Percentiles rank a stretch among this genome's conserved stretches.
Conservation (phyloP, 352 stramenopile species). For the Globisporangium irregulare region DNA sequence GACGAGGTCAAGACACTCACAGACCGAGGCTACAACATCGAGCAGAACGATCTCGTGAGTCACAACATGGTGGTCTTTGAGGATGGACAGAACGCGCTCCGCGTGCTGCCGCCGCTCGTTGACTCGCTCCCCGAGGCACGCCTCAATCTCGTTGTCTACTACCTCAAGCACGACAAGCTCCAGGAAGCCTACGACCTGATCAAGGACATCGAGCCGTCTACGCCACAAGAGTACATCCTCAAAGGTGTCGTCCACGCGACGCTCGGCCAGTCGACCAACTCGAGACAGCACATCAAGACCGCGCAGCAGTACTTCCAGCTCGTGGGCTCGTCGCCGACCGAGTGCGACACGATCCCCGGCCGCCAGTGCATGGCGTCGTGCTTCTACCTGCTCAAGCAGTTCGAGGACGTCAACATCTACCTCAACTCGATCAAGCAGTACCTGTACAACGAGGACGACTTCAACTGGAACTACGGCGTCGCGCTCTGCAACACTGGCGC, state of each 20-base stretch:
- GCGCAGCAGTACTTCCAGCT: constrained; percentile 94
- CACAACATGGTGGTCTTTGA: constrained; percentile 97
- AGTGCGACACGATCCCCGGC: constrained; percentile 97
- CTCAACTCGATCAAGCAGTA: constrained; percentile 95
- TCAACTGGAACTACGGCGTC: constrained; percentile 98
- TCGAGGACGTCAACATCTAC: constrained; percentile 97
- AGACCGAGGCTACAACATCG: constrained; percentile 86
- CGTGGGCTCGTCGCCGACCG: constrained; percentile 90
- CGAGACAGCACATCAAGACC: constrained; percentile 91
- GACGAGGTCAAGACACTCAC: constrained; percentile 92
- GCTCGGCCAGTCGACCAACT: constrained; percentile 86
- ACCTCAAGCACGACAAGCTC: constrained; percentile 90
- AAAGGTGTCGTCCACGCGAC: constrained; percentile 91
- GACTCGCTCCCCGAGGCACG: constrained; percentile 92
- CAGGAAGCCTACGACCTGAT: constrained; percentile 94
- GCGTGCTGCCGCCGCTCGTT: constrained; percentile 90
- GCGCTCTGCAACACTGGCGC: constrained; percentile 90
- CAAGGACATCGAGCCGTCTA: constrained; percentile 93
- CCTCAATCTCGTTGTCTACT: constrained; percentile 95
- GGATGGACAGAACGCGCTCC: constrained; percentile 90
- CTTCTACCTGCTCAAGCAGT: constrained; percentile 96
- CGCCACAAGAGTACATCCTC: constrained; percentile 91
- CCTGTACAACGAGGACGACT: constrained; percentile 96
- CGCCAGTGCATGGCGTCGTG: constrained; percentile 97
- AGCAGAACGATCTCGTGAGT: constrained; percentile 93